Percentiles rank a stretch among this genome's conserved stretches.
These are phyloP conservation scores for Saccharomycopsis fermentans DNA, from an alignment of 805 yeast species.

Conservation along the genomic window DNA sequence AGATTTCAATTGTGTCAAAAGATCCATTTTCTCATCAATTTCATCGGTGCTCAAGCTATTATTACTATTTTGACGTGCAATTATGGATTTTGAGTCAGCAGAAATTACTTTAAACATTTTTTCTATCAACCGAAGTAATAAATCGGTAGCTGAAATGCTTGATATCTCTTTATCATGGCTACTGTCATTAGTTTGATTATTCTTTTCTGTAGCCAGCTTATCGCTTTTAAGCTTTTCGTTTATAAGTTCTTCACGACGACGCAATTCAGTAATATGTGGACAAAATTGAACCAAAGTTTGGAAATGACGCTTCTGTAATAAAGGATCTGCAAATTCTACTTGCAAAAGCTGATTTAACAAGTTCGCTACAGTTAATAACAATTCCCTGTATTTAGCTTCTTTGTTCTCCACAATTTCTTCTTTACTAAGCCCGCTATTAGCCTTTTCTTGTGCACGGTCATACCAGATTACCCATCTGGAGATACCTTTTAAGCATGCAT, in stretches of 20 bases:
- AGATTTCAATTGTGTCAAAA: conserved; percentile 77
- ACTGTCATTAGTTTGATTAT: not conserved
- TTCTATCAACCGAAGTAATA: conserved; percentile 79
- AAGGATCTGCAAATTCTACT: conserved; percentile 70
- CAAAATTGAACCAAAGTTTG: conserved; percentile 93
- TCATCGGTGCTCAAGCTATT: conserved; percentile 58
- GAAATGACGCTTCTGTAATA: conserved; percentile 70
- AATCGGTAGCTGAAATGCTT: conserved; percentile 26
- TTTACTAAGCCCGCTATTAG: conserved; percentile 24
- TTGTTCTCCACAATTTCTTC: conserved; percentile 21
- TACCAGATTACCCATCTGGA: conserved; percentile 96
- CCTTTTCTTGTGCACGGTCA: conserved; percentile 39
- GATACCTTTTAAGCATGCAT: conserved; percentile 83
- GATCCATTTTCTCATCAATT: conserved; percentile 65
- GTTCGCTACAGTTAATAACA: conserved; percentile 48
- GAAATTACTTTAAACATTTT: conserved; percentile 46
- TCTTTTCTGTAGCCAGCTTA: not conserved
- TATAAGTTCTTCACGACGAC: not conserved
- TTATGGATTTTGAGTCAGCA: not conserved
- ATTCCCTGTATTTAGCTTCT: conserved; percentile 41
- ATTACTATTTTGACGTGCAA: conserved; percentile 54
- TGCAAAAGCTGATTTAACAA: conserved; percentile 67
- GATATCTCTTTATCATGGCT: not conserved
- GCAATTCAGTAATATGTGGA: conserved; percentile 37
- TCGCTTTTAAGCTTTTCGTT: conserved; percentile 50